Conservation (phyloP, 1,284 basidiomycete genomes). For the Cryptococcus sp. region DNA sequence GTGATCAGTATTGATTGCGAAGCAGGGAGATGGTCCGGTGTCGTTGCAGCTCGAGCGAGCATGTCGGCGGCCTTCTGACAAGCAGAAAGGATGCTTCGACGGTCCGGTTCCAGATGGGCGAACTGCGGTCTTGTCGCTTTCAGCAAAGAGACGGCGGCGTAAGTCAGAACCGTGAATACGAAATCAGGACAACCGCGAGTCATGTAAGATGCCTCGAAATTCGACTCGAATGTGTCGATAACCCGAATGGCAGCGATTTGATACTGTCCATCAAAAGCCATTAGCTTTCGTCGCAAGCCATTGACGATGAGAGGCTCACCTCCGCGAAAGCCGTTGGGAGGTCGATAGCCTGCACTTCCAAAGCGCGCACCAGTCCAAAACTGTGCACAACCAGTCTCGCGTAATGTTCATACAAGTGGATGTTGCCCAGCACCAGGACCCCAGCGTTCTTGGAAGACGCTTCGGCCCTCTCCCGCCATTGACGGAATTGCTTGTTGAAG, state of each 20-base stretch:
- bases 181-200: slow-evolving; percentile 36
- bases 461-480: slow-evolving; percentile 27
- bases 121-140: slow-evolving; percentile 19
- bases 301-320: slow-evolving; percentile 16
- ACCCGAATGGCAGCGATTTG: slow-evolving; percentile 27
- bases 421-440: slow-evolving; percentile 15
- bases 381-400: slow-evolving; percentile 31
- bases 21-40: slow-evolving; percentile 28
- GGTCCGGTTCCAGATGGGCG: slow-evolving; percentile 13
- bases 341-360: slow-evolving; percentile 7
- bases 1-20: slow-evolving; percentile 21
- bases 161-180: slow-evolving; percentile 34
- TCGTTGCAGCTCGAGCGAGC: slow-evolving; percentile 30
- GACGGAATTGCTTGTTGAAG: slow-evolving; percentile 23
- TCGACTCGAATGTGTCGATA: slow-evolving; percentile 28
- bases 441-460: not conserved
- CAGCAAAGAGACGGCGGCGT: slow-evolving; percentile 36
- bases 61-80: slow-evolving; percentile 27
- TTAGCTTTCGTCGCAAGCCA: not conserved
- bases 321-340: slow-evolving; percentile 28
- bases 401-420: slow-evolving; percentile 36
- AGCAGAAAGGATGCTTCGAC: slow-evolving; percentile 7
- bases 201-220: slow-evolving; percentile 14
- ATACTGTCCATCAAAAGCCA: slow-evolving; percentile 17
- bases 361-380: slow-evolving; percentile 28